Conservation (phyloP, 441 rosid genomes). For the Populus hybrid region DNA sequence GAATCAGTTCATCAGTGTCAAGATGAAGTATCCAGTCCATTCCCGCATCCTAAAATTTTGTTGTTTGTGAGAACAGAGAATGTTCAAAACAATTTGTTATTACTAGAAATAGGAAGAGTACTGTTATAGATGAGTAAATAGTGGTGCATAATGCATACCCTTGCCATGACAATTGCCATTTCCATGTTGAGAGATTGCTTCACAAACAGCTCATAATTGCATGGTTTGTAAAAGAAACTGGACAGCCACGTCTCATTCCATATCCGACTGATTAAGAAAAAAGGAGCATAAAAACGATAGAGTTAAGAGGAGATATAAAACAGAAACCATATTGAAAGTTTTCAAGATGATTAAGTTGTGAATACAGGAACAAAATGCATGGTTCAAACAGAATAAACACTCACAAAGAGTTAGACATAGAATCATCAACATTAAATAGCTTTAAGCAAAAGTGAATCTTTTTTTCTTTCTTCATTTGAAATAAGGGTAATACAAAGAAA, state of each 20-base stretch:
- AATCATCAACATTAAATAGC: background rate
- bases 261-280: constrained; percentile 55
- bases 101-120: background rate
- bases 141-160: constrained; percentile 45
- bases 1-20: constrained; percentile 85
- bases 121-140: constrained; percentile 9
- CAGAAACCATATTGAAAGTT: background rate
- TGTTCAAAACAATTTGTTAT: background rate
- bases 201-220: constrained; percentile 90
- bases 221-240: constrained; percentile 89
- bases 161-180: constrained; percentile 93
- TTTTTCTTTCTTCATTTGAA: no score
- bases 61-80: constrained; percentile 10
- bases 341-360: background rate
- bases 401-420: background rate
- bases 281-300: constrained; percentile 6
- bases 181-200: constrained; percentile 97
- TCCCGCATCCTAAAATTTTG: constrained; percentile 62
- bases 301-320: background rate
- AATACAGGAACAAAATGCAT: background rate
- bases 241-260: constrained; percentile 96
- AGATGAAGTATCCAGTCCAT: constrained; percentile 95
- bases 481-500: background rate
- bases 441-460: background rate
- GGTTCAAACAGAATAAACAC: background rate